Evolutionary conservation across 1,284 basidiomycete species (phyloP).

Genomic region (Melampsora americana): DNA sequence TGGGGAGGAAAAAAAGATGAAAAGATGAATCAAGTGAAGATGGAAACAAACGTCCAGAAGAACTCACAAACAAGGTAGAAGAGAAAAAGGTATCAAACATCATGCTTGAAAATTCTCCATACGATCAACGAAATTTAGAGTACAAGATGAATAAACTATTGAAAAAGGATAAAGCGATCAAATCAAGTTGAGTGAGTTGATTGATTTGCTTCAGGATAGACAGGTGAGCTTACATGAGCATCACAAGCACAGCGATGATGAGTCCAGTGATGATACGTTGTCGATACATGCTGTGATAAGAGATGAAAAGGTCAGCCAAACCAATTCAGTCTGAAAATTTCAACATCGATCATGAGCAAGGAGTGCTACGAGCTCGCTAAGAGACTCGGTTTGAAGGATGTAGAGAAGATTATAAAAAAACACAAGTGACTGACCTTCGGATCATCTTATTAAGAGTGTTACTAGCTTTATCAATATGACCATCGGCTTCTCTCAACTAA

Average conservation of each 20-base stretch:
- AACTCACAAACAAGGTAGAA: neutral
- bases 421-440: conserved; percentile 57
- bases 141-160: conserved; percentile 48
- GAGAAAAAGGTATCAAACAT: neutral
- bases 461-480: conserved; percentile 61
- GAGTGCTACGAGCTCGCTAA: neutral
- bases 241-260: conserved; percentile 50
- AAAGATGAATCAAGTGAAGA: neutral
- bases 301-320: neutral
- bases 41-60: too few species aligned
- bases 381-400: neutral
- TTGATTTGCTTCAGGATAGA: neutral
- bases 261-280: conserved; percentile 50
- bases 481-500: conserved; percentile 61
- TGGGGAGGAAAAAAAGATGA: too few species aligned
- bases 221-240: conserved; percentile 47
- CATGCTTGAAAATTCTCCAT: neutral
- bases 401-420: neutral
- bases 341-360: neutral
- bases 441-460: conserved; percentile 65
- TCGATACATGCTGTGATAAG: conserved; percentile 49
- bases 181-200: neutral
- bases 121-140: conserved; percentile 45
- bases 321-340: neutral
- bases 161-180: neutral